phyloP scores from a whole-genome alignment of 495 filamentous ascomycete species.

The Neurospora sp. region DNA sequence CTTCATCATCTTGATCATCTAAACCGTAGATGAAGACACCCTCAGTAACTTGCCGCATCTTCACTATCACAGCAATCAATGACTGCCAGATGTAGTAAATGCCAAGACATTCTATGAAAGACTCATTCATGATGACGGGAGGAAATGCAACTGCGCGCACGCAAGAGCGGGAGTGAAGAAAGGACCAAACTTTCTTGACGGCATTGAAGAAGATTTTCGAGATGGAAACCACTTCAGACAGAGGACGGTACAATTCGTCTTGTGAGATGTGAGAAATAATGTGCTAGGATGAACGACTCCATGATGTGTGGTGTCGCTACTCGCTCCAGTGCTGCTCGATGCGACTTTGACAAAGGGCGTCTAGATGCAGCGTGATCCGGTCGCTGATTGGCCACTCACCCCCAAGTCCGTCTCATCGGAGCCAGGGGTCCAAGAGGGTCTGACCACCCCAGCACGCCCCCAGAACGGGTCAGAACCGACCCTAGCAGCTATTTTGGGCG shows the following conservation, averaged over 20 bases:
- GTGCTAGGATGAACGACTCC: background rate
- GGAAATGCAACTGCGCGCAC: background rate
- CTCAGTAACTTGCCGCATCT: background rate
- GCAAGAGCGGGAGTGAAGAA: background rate
- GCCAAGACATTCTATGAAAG: background rate
- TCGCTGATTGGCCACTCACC: conserved; percentile 11
- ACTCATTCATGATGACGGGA: background rate
- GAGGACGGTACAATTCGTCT: background rate
- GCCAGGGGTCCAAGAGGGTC: background rate
- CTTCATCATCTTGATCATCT: background rate
- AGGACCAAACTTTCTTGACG: background rate
- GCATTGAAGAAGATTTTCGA: background rate
- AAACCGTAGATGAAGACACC: background rate
- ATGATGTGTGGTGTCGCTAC: background rate
- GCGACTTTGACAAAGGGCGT: conserved; percentile 11
- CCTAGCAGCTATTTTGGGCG: conserved; percentile 19
- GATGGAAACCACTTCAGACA: background rate
- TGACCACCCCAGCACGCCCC: background rate
- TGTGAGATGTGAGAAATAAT: background rate
- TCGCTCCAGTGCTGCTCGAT: background rate
- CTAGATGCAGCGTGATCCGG: conserved; percentile 23
- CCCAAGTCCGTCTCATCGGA: conserved; percentile 3
- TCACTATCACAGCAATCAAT: background rate
- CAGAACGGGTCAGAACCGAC: background rate
- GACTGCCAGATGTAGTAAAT: background rate